phyloP scores from a whole-genome alignment of 2,329 filamentous ascomycete genomes.

The Talaromyces sp. region DNA sequence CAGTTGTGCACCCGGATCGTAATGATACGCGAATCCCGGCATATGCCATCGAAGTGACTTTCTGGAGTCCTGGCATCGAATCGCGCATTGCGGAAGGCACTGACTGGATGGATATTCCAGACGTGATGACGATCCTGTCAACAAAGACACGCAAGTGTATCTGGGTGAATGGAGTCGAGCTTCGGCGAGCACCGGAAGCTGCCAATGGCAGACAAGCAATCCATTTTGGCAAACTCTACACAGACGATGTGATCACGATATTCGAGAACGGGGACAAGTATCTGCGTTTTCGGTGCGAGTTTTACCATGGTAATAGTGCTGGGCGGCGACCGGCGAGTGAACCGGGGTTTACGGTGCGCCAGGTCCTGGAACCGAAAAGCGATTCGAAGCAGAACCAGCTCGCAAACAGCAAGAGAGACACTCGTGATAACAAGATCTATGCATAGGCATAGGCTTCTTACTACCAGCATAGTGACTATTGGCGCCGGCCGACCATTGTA shows the following conservation, averaged over 20 bases:
- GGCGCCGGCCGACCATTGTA: background rate
- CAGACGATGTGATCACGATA: conserved; percentile 70
- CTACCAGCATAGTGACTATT: too few species aligned
- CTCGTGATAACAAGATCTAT: conserved; percentile 4
- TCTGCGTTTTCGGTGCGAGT: conserved; percentile 40
- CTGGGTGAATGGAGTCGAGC: conserved; percentile 64
- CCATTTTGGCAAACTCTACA: conserved; percentile 62
- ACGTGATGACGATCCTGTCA: conserved; percentile 65
- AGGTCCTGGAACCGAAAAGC: conserved; percentile 28
- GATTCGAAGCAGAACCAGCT: conserved; percentile 10
- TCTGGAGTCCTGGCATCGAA: conserved; percentile 66
- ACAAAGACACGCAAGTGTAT: conserved; percentile 75
- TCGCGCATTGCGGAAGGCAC: conserved; percentile 51
- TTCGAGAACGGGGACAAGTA: conserved; percentile 48
- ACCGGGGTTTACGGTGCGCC: conserved; percentile 34
- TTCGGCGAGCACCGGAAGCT: conserved; percentile 53
- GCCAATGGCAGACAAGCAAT: conserved; percentile 45
- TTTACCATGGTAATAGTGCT: conserved; percentile 42
- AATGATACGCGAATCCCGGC: conserved; percentile 71
- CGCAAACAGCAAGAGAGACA: background rate
- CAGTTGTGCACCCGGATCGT: conserved; percentile 56
- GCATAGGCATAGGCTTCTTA: background rate
- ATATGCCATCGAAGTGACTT: conserved; percentile 69
- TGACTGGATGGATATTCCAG: conserved; percentile 48
- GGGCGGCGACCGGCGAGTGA: conserved; percentile 35